These are phyloP conservation scores for Vachellia pachyceras DNA, from an alignment of 306 rosid genomes.

Conservation along the genomic window DNA sequence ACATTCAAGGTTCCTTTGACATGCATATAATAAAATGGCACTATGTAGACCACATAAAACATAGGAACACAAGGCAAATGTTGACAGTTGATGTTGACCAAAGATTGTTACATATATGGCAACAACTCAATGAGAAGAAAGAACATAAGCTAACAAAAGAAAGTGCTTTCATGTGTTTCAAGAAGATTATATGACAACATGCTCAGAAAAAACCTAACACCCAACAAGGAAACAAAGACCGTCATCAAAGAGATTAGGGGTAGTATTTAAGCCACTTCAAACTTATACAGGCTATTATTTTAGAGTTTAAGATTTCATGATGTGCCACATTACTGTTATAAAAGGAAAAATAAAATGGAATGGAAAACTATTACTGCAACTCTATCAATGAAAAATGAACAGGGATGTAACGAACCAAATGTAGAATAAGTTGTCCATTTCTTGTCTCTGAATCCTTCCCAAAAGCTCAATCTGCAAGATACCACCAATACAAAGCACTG, in stretches of 20 bases:
- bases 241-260: background rate
- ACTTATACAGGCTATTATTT: background rate
- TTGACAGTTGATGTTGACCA: background rate
- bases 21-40: background rate
- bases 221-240: background rate
- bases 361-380: constrained; percentile 21
- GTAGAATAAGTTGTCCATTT: constrained; percentile 77
- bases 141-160: background rate
- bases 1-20: background rate
- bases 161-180: background rate
- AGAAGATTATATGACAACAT: background rate
- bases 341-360: constrained; percentile 15
- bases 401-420: constrained; percentile 67
- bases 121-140: background rate
- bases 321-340: constrained; percentile 5
- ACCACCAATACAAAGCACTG: constrained; percentile 92
- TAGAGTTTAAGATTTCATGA: background rate
- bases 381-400: constrained; percentile 4
- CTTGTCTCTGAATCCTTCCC: constrained; percentile 92
- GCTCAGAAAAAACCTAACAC: background rate
- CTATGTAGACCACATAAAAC: background rate
- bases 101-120: background rate
- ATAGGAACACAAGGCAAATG: background rate
- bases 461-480: constrained; percentile 87
- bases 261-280: background rate